These are phyloP conservation scores for Monosporascus cannonballus DNA, from an alignment of 2,329 filamentous ascomycete species.

Conservation along the genomic window DNA sequence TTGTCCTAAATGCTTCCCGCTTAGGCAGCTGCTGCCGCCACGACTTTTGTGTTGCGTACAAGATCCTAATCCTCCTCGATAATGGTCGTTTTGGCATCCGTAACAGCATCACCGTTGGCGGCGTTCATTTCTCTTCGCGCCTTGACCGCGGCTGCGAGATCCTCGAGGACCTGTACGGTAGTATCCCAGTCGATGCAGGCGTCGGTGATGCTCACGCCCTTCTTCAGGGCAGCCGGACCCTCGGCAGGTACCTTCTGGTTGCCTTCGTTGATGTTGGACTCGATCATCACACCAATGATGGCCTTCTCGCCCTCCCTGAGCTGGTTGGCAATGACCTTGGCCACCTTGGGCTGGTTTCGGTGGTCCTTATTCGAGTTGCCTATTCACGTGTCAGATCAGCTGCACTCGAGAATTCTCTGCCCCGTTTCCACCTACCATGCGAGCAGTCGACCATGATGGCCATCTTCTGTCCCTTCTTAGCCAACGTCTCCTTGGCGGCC, in stretches of 20 bases:
- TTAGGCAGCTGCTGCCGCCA: neutral
- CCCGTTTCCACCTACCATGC: slow-evolving; percentile 57
- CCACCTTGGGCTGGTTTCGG: slow-evolving; percentile 93
- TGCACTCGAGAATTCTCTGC: neutral
- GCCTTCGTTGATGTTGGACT: slow-evolving; percentile 91
- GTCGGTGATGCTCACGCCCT: slow-evolving; percentile 91
- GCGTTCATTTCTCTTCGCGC: slow-evolving; percentile 57
- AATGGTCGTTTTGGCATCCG: slow-evolving; percentile 35
- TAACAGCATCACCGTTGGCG: slow-evolving; percentile 21
- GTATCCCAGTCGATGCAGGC: slow-evolving; percentile 92
- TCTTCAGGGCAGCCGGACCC: slow-evolving; percentile 71
- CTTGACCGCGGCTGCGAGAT: slow-evolving; percentile 78
- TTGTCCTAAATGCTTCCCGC: neutral
- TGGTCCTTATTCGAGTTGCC: slow-evolving; percentile 98
- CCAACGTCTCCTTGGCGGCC: slow-evolving; percentile 69
- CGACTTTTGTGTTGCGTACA: neutral
- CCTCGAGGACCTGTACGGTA: slow-evolving; percentile 74
- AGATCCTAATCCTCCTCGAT: slow-evolving; percentile 44
- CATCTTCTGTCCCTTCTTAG: slow-evolving; percentile 76
- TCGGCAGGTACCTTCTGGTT: slow-evolving; percentile 84
- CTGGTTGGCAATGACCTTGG: slow-evolving; percentile 75
- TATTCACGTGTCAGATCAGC: slow-evolving; percentile 26
- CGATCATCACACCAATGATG: slow-evolving; percentile 97
- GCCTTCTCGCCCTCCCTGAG: slow-evolving; percentile 78
- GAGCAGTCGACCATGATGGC: slow-evolving; percentile 99